Percentiles rank a stretch among this genome's conserved stretches.
Evolutionary conservation across 2,329 filamentous ascomycete species (phyloP).

Genomic region (Diaporthe vaccinii): DNA sequence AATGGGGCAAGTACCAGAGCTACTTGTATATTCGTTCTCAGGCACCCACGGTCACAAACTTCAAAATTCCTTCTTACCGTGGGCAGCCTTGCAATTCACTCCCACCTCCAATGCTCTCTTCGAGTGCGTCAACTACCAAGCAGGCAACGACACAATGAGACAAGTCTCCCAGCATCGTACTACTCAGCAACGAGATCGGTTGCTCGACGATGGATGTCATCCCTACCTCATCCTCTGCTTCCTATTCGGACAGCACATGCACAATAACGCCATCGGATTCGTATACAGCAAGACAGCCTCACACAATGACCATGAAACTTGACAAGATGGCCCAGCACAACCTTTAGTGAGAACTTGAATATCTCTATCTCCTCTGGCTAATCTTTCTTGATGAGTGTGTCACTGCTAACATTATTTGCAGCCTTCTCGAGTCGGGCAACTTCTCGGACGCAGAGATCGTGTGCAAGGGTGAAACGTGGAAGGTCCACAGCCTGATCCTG

Average conservation of each 20-base stretch:
- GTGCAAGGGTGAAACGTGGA: not conserved
- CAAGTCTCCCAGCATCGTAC: not conserved
- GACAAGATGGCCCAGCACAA: not conserved
- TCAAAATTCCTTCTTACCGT: not conserved
- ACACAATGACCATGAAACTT: not conserved
- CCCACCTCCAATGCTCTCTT: not conserved
- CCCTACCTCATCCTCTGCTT: too few relatives aligned
- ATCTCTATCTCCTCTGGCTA: not conserved
- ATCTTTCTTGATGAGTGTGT: too few relatives aligned
- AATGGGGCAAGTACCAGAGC: too few relatives aligned
- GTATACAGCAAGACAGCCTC: too few relatives aligned
- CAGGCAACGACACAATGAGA: too few relatives aligned
- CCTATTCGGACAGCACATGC: too few relatives aligned
- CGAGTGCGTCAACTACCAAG: not conserved
- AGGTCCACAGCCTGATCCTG: not conserved
- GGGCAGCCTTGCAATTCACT: not conserved
- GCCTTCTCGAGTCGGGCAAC: not conserved
- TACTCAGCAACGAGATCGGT: not conserved
- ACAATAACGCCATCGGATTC: not conserved
- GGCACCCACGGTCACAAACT: not conserved
- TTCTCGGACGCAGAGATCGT: slow-evolving; percentile 13
- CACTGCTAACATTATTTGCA: not conserved
- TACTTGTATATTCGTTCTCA: too few relatives aligned
- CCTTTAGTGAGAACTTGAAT: not conserved
- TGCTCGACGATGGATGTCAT: not conserved